Percentiles rank a stretch among this genome's conserved stretches.
These are phyloP conservation scores for Schizophyllum amplum DNA, from an alignment of 1,284 basidiomycete genomes.

Conservation along the genomic window DNA sequence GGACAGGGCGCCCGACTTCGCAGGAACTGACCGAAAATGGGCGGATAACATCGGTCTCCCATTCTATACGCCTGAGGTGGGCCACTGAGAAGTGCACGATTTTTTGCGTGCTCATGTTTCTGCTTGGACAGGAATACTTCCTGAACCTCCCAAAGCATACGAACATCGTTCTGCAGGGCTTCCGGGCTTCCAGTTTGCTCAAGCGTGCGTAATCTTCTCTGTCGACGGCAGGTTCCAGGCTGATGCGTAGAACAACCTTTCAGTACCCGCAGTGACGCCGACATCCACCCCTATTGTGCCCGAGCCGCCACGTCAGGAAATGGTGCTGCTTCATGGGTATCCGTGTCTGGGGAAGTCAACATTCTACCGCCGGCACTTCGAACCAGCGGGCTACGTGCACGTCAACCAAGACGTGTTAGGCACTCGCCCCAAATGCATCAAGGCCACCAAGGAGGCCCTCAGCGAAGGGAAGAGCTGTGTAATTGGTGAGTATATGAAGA, in stretches of 20 bases:
- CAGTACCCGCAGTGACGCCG: conserved; percentile 55
- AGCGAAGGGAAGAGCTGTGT: conserved; percentile 59
- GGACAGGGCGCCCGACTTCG: conserved; percentile 43
- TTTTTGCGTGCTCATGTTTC: conserved; percentile 2
- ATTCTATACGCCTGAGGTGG: conserved; percentile 66
- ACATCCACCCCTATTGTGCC: conserved; percentile 56
- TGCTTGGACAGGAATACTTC: conserved; percentile 64
- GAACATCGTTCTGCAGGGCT: conserved; percentile 45
- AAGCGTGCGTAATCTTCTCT: conserved; percentile 24
- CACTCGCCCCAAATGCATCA: conserved; percentile 69
- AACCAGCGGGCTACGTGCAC: conserved; percentile 63
- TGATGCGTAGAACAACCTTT: conserved; percentile 3
- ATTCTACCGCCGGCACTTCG: conserved; percentile 69
- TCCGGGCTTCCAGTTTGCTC: conserved; percentile 45
- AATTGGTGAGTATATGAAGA: conserved; percentile 44
- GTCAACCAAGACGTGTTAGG: conserved; percentile 83
- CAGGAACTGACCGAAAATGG: conserved; percentile 80
- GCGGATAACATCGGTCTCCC: conserved; percentile 67
- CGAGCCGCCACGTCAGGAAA: conserved; percentile 29
- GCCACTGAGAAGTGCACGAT: background rate
- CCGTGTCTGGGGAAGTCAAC: conserved; percentile 86
- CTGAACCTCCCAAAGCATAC: conserved; percentile 43
- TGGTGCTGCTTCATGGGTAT: conserved; percentile 84
- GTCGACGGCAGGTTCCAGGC: background rate
- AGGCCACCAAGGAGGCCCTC: conserved; percentile 51